Evolutionary conservation across 768 basidiomycete species (phyloP).

Genomic region (Termitomyces sp.): DNA sequence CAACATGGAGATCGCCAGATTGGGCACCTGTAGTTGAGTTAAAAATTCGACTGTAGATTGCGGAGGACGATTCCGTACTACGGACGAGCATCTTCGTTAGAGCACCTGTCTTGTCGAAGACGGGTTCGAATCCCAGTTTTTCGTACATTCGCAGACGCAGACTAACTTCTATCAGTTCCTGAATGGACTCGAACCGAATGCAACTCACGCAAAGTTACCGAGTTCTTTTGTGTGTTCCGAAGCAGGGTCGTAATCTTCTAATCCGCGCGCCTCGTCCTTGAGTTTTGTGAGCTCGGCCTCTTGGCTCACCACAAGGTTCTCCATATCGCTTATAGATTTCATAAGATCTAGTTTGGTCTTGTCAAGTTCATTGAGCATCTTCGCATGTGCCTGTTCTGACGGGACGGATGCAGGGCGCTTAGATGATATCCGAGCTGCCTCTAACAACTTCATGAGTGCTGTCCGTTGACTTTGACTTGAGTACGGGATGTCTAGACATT

Average conservation of each 20-base stretch:
- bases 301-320: slow-evolving; percentile 56
- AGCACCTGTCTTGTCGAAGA: slow-evolving; percentile 46
- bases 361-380: slow-evolving; percentile 62
- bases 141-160: slow-evolving; percentile 65
- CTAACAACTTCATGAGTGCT: slow-evolving; percentile 63
- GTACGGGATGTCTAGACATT: not conserved
- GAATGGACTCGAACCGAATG: not conserved
- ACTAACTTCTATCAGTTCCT: slow-evolving; percentile 26
- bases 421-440: slow-evolving; percentile 66
- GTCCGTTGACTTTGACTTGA: not conserved
- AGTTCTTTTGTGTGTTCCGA: slow-evolving; percentile 64
- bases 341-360: slow-evolving; percentile 54
- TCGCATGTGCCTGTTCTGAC: slow-evolving; percentile 55
- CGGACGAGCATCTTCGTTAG: slow-evolving; percentile 62
- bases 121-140: slow-evolving; percentile 66
- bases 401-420: slow-evolving; percentile 66
- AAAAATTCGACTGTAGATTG: not conserved
- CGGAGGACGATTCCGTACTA: slow-evolving; percentile 25
- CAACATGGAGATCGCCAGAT: slow-evolving; percentile 39
- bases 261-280: slow-evolving; percentile 52
- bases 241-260: slow-evolving; percentile 71
- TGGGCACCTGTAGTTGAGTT: slow-evolving; percentile 32
- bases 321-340: slow-evolving; percentile 71
- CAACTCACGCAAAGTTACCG: slow-evolving; percentile 60
- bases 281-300: slow-evolving; percentile 66